phyloP scores from a whole-genome alignment of 768 basidiomycete genomes.

The Russula virescens region DNA sequence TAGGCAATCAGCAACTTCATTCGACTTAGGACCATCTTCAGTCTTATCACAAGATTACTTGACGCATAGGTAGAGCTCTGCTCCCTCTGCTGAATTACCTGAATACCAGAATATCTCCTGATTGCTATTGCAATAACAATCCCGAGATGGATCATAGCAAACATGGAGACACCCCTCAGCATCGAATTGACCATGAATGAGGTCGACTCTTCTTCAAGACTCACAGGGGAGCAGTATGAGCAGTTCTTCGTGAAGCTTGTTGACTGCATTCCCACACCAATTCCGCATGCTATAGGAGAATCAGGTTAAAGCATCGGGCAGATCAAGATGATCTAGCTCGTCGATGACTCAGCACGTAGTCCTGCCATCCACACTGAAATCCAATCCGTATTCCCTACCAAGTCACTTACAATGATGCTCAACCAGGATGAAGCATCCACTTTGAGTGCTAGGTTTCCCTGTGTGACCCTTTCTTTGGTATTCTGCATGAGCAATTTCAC shows the following conservation, averaged over 20 bases:
- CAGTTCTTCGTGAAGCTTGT: too few relatives aligned
- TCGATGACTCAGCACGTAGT: slow-evolving; percentile 89
- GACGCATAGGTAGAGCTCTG: too few relatives aligned
- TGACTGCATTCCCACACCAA: too few relatives aligned
- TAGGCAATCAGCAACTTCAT: too few relatives aligned
- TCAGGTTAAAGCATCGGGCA: slow-evolving; percentile 79
- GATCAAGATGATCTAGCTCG: slow-evolving; percentile 85
- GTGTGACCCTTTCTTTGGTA: slow-evolving; percentile 93
- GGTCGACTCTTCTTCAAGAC: slow-evolving; percentile 81
- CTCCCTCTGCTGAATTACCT: too few relatives aligned
- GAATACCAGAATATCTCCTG: too few relatives aligned
- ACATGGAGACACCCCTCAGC: slow-evolving; percentile 79
- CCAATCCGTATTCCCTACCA: slow-evolving; percentile 74
- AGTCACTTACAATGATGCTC: slow-evolving; percentile 78
- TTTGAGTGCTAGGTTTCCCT: slow-evolving; percentile 93
- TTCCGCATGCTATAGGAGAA: slow-evolving; percentile 71
- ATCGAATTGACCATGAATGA: slow-evolving; percentile 97
- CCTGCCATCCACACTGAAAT: slow-evolving; percentile 88
- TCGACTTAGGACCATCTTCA: too few relatives aligned
- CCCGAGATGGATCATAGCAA: too few relatives aligned
- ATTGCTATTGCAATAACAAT: too few relatives aligned
- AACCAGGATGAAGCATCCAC: slow-evolving; percentile 98
- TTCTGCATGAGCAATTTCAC: slow-evolving; percentile 97
- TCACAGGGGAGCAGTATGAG: too few relatives aligned
- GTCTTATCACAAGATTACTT: too few relatives aligned